phyloP scores from a whole-genome alignment of 257 asterid species.

The Solanum megistacrolobum region DNA sequence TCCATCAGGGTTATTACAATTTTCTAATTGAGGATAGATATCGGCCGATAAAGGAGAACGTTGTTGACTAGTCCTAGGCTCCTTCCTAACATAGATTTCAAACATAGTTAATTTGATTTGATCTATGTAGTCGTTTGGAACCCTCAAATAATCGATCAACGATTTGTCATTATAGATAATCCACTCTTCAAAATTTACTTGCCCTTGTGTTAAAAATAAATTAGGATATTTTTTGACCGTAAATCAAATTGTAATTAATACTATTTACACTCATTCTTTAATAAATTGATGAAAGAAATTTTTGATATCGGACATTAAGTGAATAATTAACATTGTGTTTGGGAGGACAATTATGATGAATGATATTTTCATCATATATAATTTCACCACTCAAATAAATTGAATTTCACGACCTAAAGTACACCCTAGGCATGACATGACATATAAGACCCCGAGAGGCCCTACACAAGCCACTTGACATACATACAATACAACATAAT shows the following conservation, averaged over 20 bases:
- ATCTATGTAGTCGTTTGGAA: background rate
- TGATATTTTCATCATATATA: no score
- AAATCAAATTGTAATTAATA: no score
- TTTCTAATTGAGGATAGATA: background rate
- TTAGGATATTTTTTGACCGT: background rate
- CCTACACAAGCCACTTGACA: no score
- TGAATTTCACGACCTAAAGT: no score
- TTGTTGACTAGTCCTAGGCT: background rate
- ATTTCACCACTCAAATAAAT: background rate
- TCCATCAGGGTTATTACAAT: background rate
- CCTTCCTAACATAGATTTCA: background rate
- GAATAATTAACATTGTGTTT: no score
- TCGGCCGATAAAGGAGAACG: background rate
- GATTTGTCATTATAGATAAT: background rate
- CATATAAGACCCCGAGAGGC: no score
- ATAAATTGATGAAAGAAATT: background rate
- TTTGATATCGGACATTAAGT: background rate
- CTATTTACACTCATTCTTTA: background rate
- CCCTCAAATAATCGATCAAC: background rate
- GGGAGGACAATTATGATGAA: background rate
- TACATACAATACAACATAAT: no score
- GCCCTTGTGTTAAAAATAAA: no score
- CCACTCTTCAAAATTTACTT: background rate
- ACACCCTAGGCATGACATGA: no score
- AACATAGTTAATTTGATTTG: background rate